Base-by-base conservation (phyloP, 2,329 filamentous ascomycete species). In the Ascosphaera pollenicola region DNA sequence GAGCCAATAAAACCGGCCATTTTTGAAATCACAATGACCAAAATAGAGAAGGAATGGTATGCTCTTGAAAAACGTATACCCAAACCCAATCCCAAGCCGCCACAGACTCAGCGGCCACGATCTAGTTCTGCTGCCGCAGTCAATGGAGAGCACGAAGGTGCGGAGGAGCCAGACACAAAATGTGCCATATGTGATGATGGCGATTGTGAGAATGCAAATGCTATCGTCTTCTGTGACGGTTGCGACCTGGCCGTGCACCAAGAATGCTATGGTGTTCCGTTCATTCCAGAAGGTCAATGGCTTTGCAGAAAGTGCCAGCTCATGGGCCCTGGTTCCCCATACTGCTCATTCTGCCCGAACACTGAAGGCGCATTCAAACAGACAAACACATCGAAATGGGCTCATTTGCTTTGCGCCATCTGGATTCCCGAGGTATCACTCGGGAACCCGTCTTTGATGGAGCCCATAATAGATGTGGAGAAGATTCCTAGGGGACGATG, bases 131-230 rank as follows among this genome's bases (percentile, higher is more conserved):
- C 87, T 36, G 87, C 83, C 18, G 87, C 89, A 4, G 87, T 95
- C 15, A 95, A 94, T 56, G 87, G 89, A 40, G 89, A 95, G 60
- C 77, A 80, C 35, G 73, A 78, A 46, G 75, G 66, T 1, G 59
- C 70, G 19, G 89, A 95, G 59, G 87, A 95, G 57, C 85, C 89
- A 49, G 89, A 98, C 57, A 93, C 79, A 49, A 95, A 93, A 57
- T 98, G 89, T 54, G 85, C 83, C 17, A 91, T 98, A 42, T 98
- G 89, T 54, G 89, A 98, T 53, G 89, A 98, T 52, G 89, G 89
- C n/a, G 89, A 98, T 53, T 98, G 89, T 53, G 89, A 98, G 60
- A 98, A 98, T 56, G 91, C 89, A 17, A 98, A 98, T 53, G 89
- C 89, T 1, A 98, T 98, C 51, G 89, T 98, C 17, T 98, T 98